Percentiles rank a stretch among this genome's conserved stretches.
These are phyloP conservation scores for Prosopis cineraria DNA, from an alignment of 306 rosid species.

Conservation along the genomic window DNA sequence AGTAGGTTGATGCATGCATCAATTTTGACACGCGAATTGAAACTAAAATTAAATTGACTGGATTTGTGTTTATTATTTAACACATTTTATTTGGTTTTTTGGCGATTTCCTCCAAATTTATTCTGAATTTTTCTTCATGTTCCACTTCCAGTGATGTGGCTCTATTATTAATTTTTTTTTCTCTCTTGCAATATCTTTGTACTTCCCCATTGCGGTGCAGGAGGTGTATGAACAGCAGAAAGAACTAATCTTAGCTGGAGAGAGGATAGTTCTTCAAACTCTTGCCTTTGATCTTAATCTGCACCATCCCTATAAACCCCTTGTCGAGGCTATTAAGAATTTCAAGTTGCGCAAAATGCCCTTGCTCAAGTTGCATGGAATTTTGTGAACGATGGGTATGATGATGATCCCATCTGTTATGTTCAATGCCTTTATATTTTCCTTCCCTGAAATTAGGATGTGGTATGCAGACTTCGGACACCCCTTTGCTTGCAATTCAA, in stretches of 20 bases:
- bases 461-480: conserved; percentile 91
- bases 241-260: conserved; percentile 80
- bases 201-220: conserved; percentile 50
- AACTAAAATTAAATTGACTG: neutral
- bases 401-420: conserved; percentile 41
- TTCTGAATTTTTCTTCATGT: neutral
- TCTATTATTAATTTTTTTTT: neutral
- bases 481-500: conserved; percentile 97
- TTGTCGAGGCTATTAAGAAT: conserved; percentile 94
- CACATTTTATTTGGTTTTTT: neutral
- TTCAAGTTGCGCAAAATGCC: conserved; percentile 95
- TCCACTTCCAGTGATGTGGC: neutral
- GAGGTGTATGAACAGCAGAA: conserved; percentile 95
- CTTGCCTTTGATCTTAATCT: conserved; percentile 91
- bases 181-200: conserved; percentile 21
- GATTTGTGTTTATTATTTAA: neutral
- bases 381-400: conserved; percentile 98
- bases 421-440: conserved; percentile 52
- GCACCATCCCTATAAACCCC: conserved; percentile 96
- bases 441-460: conserved; percentile 61
- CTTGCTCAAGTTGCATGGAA: conserved; percentile 99
- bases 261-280: conserved; percentile 95
- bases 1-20: conserved; percentile 10
- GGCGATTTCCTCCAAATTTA: neutral
- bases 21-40: conserved; percentile 4